phyloP scores from a whole-genome alignment of 2,329 filamentous ascomycete species.

The Setomelanomma holmii region DNA sequence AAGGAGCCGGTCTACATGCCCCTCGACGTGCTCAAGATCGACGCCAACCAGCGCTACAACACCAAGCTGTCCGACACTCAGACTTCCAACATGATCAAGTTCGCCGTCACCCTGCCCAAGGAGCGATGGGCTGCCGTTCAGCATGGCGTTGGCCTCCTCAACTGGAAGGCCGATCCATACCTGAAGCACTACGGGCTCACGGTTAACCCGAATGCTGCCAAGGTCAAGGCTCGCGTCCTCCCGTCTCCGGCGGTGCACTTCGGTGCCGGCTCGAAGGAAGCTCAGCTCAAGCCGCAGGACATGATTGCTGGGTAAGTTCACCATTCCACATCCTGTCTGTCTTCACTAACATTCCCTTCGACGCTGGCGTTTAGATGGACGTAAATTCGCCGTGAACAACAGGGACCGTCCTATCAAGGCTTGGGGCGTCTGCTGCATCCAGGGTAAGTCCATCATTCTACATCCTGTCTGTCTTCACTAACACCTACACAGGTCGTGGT shows the following conservation, averaged over 20 bases:
- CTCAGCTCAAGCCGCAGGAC: conserved; percentile 33
- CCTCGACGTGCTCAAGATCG: conserved; percentile 62
- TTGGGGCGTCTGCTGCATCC: conserved; percentile 78
- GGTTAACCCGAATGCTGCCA: conserved; percentile 69
- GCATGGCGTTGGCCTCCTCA: conserved; percentile 69
- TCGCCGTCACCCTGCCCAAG: conserved; percentile 79
- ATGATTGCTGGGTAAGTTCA: conserved; percentile 57
- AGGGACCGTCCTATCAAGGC: conserved; percentile 62
- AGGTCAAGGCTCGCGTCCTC: conserved; percentile 72
- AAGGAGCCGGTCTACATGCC: conserved; percentile 58
- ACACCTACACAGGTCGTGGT: conserved; percentile 15
- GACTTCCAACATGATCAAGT: conserved; percentile 89
- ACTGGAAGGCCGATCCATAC: conserved; percentile 73
- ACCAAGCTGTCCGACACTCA: conserved; percentile 67
- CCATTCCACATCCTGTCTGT: background rate
- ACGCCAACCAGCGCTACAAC: conserved; percentile 63
- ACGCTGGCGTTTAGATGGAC: conserved; percentile 82
- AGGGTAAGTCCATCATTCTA: conserved; percentile 39
- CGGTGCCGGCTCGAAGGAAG: conserved; percentile 40
- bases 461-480: background rate
- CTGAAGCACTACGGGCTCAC: conserved; percentile 76
- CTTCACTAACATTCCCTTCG: conserved; percentile 42
- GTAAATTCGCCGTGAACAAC: conserved; percentile 77
- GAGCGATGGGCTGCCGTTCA: conserved; percentile 74
- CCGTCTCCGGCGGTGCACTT: conserved; percentile 75